Evolutionary conservation across 2,329 filamentous ascomycete species (phyloP).

Genomic region (Phoma sp.): DNA sequence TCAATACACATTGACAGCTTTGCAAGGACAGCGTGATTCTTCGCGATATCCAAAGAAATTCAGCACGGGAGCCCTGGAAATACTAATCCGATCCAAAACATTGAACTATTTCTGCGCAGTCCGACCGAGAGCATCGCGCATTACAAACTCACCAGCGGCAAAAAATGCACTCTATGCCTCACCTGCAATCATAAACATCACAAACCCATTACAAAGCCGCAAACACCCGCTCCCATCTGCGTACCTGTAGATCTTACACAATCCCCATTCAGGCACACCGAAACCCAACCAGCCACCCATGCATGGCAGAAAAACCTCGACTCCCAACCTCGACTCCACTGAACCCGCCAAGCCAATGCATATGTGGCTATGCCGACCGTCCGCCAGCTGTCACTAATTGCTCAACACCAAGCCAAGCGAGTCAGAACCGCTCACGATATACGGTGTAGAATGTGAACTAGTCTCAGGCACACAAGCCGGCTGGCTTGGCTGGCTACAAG

Average conservation of each 20-base stretch:
- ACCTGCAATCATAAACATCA: neutral
- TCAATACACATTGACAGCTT: no score
- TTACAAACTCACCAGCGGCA: no score
- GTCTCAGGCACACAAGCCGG: neutral
- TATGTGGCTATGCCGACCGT: conserved; percentile 15
- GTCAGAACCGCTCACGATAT: conserved; percentile 10
- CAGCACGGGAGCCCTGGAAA: no score
- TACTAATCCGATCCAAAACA: no score
- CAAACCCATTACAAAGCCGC: conserved; percentile 9
- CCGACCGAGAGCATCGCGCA: no score
- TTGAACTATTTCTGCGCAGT: no score
- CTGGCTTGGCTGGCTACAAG: neutral
- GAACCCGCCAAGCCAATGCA: conserved; percentile 3
- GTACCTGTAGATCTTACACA: conserved; percentile 15
- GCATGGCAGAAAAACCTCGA: conserved; percentile 12
- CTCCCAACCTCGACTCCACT: neutral
- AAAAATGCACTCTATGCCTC: no score
- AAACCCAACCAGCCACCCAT: neutral
- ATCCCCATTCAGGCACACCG: neutral
- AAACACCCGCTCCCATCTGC: conserved; percentile 4
- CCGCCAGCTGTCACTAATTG: neutral
- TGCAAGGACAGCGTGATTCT: no score
- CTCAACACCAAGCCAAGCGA: conserved; percentile 6
- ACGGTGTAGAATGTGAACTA: conserved; percentile 10
- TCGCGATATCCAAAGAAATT: no score